Conservation (phyloP, 768 basidiomycete species). For the Podaxis rugospora region DNA sequence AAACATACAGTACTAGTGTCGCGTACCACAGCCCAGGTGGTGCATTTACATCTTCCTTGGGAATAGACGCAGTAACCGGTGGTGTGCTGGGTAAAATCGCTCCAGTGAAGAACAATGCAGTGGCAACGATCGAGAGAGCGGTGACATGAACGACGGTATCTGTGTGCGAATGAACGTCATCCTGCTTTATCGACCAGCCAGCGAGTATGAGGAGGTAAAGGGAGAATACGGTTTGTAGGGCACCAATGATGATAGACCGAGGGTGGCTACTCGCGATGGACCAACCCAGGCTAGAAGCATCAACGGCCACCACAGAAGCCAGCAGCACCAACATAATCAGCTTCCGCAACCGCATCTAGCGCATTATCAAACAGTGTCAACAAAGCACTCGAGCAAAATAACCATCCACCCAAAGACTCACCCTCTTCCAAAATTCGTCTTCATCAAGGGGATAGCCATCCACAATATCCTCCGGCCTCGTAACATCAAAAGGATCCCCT, state of each 20-base stretch:
- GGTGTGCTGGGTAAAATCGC: constrained; percentile 53
- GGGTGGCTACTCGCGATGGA: constrained; percentile 30
- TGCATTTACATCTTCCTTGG: constrained; percentile 15
- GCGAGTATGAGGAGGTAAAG: constrained; percentile 56
- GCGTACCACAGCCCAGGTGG: constrained; percentile 46
- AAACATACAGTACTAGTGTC: constrained; percentile 43
- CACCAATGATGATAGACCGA: constrained; percentile 30
- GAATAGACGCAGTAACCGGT: constrained; percentile 22
- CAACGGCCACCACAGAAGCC: constrained; percentile 41
- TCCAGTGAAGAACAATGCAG: constrained; percentile 37
- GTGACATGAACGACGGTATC: constrained; percentile 60
- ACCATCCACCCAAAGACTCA: constrained; percentile 27
- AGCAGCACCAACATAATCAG: constrained; percentile 42
- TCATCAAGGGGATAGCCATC: constrained; percentile 29
- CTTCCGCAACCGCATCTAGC: constrained; percentile 60
- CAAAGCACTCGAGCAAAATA: neutral
- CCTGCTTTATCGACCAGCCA: constrained; percentile 45
- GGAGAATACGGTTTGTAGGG: constrained; percentile 48
- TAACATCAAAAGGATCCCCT: constrained; percentile 40
- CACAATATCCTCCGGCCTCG: constrained; percentile 55
- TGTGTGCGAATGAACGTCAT: constrained; percentile 35
- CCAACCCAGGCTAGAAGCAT: constrained; percentile 55
- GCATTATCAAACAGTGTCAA: neutral
- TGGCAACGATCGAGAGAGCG: constrained; percentile 45
- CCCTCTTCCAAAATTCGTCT: constrained; percentile 26